Evolutionary conservation across 768 basidiomycete species (phyloP), one percentile per base, ranked within the genome.

Genomic region (Tylopilus subfusipes): DNA sequence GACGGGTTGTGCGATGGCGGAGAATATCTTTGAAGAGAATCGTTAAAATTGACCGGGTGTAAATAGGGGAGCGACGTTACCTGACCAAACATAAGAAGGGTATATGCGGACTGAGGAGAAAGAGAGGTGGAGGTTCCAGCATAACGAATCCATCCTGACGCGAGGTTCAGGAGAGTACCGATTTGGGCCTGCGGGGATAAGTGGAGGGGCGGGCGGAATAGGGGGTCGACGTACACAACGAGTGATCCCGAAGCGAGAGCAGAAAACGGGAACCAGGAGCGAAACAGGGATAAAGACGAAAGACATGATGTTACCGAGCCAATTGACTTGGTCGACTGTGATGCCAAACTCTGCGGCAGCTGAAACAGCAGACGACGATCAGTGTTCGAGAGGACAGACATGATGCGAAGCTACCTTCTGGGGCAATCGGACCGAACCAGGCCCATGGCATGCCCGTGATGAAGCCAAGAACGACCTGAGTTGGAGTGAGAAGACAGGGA

Each of bases 391-490:
- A 18, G 4, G 52, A 11, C 10, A 19, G 21, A 8, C 3, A 29
- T 1, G 4, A 2, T 1, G n/a, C 21, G 10, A 16, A 29, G 56
- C 76, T 45, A 90, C 90, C 75, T 61, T 84, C 67, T 39, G 82
- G 83, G 0, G 90, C 75, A 50, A 94, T 92, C 4, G 91, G 88
- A 4, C 90, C 90, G 62, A 93, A 93, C 90, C 90, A 93, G 4
- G 86, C 79, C 81, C 83, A 84, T 8, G 78, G 72, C 84, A 88
- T 82, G 7, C 81, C 88, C 2, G 78, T 73, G 12, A 83, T 77
- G 38, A 85, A 66, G 50, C 83, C 86, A 30, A 92, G 70, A 29
- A 86, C 29, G 11, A 86, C 74, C 88, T 89, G 48, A 3, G 8
- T 8, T 10, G 1, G 4, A 1, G 25, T 58, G 25, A 53, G 52